Percentiles rank a stretch among this genome's conserved stretches.
phyloP scores from a whole-genome alignment of 2,329 filamentous ascomycete species.

The Colletotrichum liriopes region DNA sequence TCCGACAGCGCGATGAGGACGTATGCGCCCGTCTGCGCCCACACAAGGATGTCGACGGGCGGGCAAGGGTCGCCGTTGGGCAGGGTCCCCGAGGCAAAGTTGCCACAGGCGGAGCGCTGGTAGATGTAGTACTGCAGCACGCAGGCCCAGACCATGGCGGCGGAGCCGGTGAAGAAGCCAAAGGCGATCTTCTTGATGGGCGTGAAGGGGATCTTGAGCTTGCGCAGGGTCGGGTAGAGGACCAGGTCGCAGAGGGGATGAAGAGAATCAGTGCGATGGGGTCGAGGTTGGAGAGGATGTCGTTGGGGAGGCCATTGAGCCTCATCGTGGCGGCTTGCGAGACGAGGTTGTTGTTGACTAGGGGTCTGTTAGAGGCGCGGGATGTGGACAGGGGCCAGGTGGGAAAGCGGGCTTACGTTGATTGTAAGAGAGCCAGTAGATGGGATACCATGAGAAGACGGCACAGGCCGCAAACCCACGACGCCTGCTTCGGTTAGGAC shows the following conservation, averaged over 20 bases:
- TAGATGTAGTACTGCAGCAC: conserved; percentile 76
- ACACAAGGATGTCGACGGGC: conserved; percentile 74
- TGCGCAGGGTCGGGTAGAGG: conserved; percentile 78
- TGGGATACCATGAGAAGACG: conserved; percentile 79
- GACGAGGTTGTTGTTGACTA: conserved; percentile 71
- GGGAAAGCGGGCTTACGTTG: conserved; percentile 51
- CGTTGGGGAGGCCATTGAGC: conserved; percentile 81
- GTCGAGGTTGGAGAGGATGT: conserved; percentile 81
- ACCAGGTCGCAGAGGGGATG: conserved; percentile 76
- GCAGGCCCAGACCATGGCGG: conserved; percentile 72
- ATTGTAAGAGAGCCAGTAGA: conserved; percentile 70
- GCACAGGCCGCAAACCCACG: conserved; percentile 78
- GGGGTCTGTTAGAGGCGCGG: conserved; percentile 42
- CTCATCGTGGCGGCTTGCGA: conserved; percentile 77
- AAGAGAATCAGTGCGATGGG: conserved; percentile 90
- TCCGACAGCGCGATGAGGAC: conserved; percentile 65
- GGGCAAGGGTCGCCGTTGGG: conserved; percentile 51
- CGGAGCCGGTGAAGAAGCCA: conserved; percentile 76
- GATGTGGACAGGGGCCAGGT: background rate
- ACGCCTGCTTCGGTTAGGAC: conserved; percentile 47
- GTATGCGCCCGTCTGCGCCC: conserved; percentile 69
- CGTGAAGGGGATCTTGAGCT: conserved; percentile 75
- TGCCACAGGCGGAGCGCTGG: conserved; percentile 72
- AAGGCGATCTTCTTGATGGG: conserved; percentile 83
- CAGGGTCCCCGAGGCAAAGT: conserved; percentile 51